Percentiles rank a stretch among this genome's conserved stretches.
phyloP scores from a whole-genome alignment of 2,329 filamentous ascomycete species.

The Cladobotryum protrusum region DNA sequence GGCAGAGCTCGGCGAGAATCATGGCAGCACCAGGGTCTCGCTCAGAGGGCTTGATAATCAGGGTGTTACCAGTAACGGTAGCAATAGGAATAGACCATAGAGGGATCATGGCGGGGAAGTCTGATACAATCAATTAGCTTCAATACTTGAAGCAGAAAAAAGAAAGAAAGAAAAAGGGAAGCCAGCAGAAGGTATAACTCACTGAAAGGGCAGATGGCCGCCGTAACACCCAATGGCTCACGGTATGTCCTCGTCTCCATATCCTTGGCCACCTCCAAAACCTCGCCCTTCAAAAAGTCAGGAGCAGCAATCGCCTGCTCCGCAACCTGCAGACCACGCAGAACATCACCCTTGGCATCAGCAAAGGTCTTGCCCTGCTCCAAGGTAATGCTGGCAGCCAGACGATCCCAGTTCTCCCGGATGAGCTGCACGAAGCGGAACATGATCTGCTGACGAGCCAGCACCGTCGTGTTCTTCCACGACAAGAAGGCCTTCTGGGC shows the following conservation, averaged over 20 bases:
- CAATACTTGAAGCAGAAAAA: neutral
- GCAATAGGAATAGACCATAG: constrained; percentile 87
- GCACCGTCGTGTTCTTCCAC: constrained; percentile 67
- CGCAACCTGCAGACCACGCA: constrained; percentile 76
- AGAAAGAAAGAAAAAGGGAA: neutral
- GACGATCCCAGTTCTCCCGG: constrained; percentile 75
- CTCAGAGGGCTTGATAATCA: constrained; percentile 82
- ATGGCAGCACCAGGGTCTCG: constrained; percentile 78
- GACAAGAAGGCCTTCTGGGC: constrained; percentile 68
- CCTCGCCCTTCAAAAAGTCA: constrained; percentile 74
- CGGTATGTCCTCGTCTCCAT: constrained; percentile 83
- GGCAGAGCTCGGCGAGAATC: constrained; percentile 74
- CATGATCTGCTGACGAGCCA: constrained; percentile 77
- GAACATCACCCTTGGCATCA: constrained; percentile 74
- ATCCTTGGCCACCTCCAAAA: constrained; percentile 80
- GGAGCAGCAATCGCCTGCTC: constrained; percentile 77
- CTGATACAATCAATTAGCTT: constrained; percentile 32
- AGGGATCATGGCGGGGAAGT: constrained; percentile 89
- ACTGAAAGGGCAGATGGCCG: constrained; percentile 85
- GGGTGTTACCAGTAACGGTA: constrained; percentile 75
- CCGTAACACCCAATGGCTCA: constrained; percentile 74
- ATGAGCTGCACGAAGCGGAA: constrained; percentile 78
- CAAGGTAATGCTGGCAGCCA: constrained; percentile 78
- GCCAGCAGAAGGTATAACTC: constrained; percentile 27
- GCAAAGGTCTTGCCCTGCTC: constrained; percentile 87